Evolutionary conservation across 768 basidiomycete genomes (phyloP).

Genomic region (Tulasnella sp.): DNA sequence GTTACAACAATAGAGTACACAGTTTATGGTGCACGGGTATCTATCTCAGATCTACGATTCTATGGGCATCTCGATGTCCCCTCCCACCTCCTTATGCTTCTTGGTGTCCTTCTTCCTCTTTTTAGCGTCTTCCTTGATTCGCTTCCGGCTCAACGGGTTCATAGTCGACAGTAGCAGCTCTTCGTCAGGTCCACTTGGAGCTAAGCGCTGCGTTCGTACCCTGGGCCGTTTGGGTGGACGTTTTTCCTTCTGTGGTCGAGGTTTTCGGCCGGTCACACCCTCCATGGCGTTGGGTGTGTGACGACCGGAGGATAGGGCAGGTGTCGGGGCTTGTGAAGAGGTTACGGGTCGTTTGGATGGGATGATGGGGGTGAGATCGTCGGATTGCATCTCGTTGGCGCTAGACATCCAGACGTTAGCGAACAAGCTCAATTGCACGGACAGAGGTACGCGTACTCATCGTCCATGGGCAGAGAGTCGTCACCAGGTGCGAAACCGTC

Average conservation of each 20-base stretch:
- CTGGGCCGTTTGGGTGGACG: not conserved
- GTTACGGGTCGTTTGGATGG: not conserved
- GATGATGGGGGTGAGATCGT: not conserved
- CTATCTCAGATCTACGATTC: no score
- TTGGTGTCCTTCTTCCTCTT: not conserved
- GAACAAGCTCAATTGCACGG: not conserved
- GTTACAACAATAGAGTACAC: no score
- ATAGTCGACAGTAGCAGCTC: not conserved
- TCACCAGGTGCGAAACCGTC: conserved; percentile 30
- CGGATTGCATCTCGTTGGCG: not conserved
- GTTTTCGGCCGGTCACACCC: no score
- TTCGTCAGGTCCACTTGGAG: conserved; percentile 1
- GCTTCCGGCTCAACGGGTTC: conserved; percentile 14
- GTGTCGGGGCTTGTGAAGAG: conserved; percentile 3
- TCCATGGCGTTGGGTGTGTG: not conserved
- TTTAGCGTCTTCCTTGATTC: conserved; percentile 12
- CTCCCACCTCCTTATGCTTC: not conserved
- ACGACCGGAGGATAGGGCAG: no score
- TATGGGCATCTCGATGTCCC: no score
- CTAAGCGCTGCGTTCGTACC: conserved; percentile 11
- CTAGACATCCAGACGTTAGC: not conserved
- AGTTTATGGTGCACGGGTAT: no score
- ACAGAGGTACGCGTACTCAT: not conserved
- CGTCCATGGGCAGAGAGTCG: conserved; percentile 21
- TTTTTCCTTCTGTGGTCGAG: not conserved